Evolutionary conservation across 2,329 filamentous ascomycete genomes (phyloP), one percentile per base, ranked within the genome.

Genomic region (Botrytis paeoniae): DNA sequence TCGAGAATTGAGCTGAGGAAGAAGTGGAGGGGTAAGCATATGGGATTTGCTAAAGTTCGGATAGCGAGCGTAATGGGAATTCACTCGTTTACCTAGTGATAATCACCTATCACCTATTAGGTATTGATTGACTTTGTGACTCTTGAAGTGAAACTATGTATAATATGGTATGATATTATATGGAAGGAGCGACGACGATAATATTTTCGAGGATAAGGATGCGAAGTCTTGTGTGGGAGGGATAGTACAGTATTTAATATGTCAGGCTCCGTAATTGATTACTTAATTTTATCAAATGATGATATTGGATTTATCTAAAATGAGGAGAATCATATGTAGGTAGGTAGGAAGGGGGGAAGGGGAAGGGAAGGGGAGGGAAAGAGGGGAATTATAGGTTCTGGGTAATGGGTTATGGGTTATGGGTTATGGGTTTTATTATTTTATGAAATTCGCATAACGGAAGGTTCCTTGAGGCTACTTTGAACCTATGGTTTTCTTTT

Each of bases 41-140:
- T 69, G 66, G 51, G 51, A 69, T 69, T 69, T 69, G 20, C 65
- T 65, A 0, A 39, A 59, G 39, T 59, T 57, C 51, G 65, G 64
- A 73, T 78, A 78, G 76, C 76, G 76, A 78, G 72, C 70, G 76
- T 77, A 68, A 77, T 72, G 70, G 68, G 64, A 74, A 59, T 69
- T 69, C 41, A 66, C 63, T 37, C 32, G 16, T 51, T 18, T 66
- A 45, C 32, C n/a, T 51, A 51, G 63, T 51, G 43, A 45, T 4
- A 41, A 41, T 18, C 25, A 39, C n/a, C 51, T 57, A 57, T 57
- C n/a, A 29, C 51, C 51, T 57, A 32, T 57, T 18, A 18, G 51
- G 51, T 29, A 57, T 57, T 57, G 57, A 64, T 64, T 29, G 61
- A 22, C 39, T 22, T 25, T 57, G 51, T n/a, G n/a, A 32, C 18